A percentile compares a stretch with the other conserved stretches of the same genome.
These are phyloP conservation scores for Cyclotella choctawhatcheeana DNA, from an alignment of 108 stramenopile species.

Conservation along the genomic window DNA sequence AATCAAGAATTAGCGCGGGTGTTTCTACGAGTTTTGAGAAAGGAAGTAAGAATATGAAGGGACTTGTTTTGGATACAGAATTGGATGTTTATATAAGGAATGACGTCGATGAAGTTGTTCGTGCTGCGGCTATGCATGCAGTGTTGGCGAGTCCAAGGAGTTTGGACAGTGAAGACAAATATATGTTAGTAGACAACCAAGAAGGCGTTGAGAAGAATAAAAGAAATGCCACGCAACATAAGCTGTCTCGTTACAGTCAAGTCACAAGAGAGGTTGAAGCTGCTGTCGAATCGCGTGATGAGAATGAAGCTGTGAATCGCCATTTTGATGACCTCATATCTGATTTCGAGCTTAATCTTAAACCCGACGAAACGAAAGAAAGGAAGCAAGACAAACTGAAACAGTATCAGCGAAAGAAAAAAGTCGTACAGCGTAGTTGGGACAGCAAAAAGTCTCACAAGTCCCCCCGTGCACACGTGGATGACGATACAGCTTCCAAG, in stretches of 20 bases:
- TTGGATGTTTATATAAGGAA: constrained; percentile 2
- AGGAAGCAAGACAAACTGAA: neutral
- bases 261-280: constrained; percentile 2
- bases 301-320: constrained; percentile 36
- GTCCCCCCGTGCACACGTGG: constrained; percentile 1
- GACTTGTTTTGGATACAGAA: neutral
- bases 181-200: neutral
- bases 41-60: constrained; percentile 1
- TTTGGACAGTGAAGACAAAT: constrained; percentile 12
- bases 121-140: neutral
- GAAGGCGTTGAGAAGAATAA: constrained; percentile 1
- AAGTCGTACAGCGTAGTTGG: neutral
- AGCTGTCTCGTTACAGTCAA: neutral
- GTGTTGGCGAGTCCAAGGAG: constrained; percentile 11
- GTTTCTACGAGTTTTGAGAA: neutral
- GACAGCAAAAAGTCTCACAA: neutral
- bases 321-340: constrained; percentile 51
- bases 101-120: constrained; percentile 4
- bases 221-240: neutral
- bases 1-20: neutral
- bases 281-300: neutral
- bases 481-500: constrained; percentile 13
- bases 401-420: constrained; percentile 8
- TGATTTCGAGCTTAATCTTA: constrained; percentile 32
- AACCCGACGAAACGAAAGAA: neutral